Evolutionary conservation across 805 yeast species (phyloP).

Genomic region (Candida koratica): DNA sequence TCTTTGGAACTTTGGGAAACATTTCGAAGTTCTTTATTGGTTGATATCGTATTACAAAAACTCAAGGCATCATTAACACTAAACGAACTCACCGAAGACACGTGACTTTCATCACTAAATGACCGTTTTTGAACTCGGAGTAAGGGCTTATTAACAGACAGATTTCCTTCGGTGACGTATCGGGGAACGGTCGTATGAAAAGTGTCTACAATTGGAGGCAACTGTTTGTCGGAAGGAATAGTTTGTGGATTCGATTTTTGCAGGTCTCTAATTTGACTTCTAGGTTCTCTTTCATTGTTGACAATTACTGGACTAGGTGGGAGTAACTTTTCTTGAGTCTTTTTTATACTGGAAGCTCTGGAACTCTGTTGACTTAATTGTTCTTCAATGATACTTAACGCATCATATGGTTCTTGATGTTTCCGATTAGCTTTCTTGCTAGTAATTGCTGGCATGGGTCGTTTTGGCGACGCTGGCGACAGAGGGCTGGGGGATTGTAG

Average conservation of each 20-base stretch:
- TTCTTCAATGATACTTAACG: slow-evolving; percentile 42
- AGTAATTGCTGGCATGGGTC: no score
- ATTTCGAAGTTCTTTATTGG: slow-evolving; percentile 9
- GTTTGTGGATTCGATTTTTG: no score
- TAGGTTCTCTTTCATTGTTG: neutral
- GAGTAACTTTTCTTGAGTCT: slow-evolving; percentile 1
- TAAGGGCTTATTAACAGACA: slow-evolving; percentile 9
- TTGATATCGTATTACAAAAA: slow-evolving; percentile 10
- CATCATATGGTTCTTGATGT: no score
- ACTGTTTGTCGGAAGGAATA: slow-evolving; percentile 9
- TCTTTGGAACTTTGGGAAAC: slow-evolving; percentile 11
- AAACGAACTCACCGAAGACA: slow-evolving; percentile 36
- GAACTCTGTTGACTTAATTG: slow-evolving; percentile 28
- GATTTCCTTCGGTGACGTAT: slow-evolving; percentile 14
- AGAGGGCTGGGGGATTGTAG: slow-evolving; percentile 9
- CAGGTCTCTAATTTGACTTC: slow-evolving; percentile 1
- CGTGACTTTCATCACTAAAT: slow-evolving; percentile 38
- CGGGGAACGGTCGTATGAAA: slow-evolving; percentile 7
- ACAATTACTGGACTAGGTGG: no score
- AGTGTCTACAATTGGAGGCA: slow-evolving; percentile 10
- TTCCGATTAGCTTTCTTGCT: no score
- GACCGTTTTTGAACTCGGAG: slow-evolving; percentile 21
- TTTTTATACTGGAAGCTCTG: slow-evolving; percentile 27
- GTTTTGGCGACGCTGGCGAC: slow-evolving; percentile 9
- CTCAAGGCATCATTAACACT: slow-evolving; percentile 31